Percentiles rank a stretch among this genome's conserved stretches.
Conservation (phyloP, 345 rosid species). For the Abelmoschus esculentus region DNA sequence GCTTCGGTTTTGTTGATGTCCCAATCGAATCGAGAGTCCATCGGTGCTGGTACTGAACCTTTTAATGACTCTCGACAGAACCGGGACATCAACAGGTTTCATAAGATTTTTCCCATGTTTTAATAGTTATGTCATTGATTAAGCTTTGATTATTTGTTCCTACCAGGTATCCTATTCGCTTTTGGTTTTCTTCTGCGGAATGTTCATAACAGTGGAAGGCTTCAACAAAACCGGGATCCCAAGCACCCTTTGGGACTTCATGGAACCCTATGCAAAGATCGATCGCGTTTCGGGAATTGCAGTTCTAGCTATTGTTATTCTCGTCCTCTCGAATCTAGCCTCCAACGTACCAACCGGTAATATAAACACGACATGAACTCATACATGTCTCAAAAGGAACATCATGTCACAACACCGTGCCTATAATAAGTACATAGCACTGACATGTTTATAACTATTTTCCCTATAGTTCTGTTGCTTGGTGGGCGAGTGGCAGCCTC, state of each 20-base stretch:
- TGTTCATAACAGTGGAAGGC: conserved; percentile 79
- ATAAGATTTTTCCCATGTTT: not conserved
- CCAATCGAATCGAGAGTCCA: no score
- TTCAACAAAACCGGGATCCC: conserved; percentile 87
- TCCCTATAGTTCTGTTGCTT: conserved; percentile 51
- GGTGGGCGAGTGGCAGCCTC: conserved; percentile 72
- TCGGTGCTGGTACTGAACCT: no score
- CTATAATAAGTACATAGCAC: no score
- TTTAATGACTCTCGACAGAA: no score
- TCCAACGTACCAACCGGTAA: conserved; percentile 90
- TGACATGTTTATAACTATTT: not conserved
- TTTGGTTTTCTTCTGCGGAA: conserved; percentile 75
- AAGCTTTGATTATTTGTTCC: conserved; percentile 6
- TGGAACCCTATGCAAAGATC: conserved; percentile 65
- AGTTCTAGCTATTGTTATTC: conserved; percentile 57
- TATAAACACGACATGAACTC: no score
- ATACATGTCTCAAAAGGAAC: not conserved
- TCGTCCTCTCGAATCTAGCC: conserved; percentile 65
- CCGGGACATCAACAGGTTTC: not conserved
- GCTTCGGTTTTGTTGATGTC: no score
- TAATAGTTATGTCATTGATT: not conserved
- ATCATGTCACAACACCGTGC: no score
- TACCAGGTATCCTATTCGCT: conserved; percentile 75
- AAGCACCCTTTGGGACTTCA: conserved; percentile 54
- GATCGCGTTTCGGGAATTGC: conserved; percentile 39